A percentile compares a stretch with the other conserved stretches of the same genome.
phyloP scores from a whole-genome alignment of 768 basidiomycete genomes.

The Nidula microcarpa region DNA sequence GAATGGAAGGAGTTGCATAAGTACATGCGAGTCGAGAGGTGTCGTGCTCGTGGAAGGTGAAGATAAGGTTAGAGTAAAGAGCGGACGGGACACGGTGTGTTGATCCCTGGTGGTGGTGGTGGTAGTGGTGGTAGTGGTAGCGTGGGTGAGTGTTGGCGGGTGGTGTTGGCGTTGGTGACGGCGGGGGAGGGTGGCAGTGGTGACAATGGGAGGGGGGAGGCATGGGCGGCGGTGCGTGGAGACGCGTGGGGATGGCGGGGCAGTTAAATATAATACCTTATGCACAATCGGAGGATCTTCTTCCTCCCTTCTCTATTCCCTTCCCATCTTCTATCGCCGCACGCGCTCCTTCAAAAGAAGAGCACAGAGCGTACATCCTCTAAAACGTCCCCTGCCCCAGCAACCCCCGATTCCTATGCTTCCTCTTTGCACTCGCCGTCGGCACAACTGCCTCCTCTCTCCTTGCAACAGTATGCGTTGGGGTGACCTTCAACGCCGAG shows the following conservation, averaged over 20 bases:
- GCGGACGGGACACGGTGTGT: not conserved
- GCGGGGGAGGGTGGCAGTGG: too few relatives aligned
- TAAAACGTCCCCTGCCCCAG: too few relatives aligned
- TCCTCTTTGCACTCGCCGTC: not conserved
- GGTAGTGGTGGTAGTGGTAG: too few relatives aligned
- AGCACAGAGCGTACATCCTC: too few relatives aligned
- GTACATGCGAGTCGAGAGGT: not conserved
- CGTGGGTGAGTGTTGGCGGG: too few relatives aligned
- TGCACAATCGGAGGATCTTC: not conserved
- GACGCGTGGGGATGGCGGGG: too few relatives aligned
- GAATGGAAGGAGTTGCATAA: not conserved
- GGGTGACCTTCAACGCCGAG: conserved; percentile 44
- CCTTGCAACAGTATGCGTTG: conserved; percentile 54
- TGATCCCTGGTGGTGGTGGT: not conserved
- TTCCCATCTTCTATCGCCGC: too few relatives aligned
- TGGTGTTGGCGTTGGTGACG: too few relatives aligned
- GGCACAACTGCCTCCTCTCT: not conserved
- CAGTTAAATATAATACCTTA: too few relatives aligned
- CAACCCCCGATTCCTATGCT: not conserved
- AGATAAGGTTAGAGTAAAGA: not conserved
- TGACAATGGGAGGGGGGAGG: too few relatives aligned
- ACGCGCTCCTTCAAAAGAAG: too few relatives aligned
- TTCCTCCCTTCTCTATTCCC: not conserved
- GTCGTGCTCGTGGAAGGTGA: not conserved
- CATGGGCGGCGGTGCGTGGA: too few relatives aligned